Conservation (phyloP, 768 basidiomycete species). For the Lentinula aciculospora region DNA sequence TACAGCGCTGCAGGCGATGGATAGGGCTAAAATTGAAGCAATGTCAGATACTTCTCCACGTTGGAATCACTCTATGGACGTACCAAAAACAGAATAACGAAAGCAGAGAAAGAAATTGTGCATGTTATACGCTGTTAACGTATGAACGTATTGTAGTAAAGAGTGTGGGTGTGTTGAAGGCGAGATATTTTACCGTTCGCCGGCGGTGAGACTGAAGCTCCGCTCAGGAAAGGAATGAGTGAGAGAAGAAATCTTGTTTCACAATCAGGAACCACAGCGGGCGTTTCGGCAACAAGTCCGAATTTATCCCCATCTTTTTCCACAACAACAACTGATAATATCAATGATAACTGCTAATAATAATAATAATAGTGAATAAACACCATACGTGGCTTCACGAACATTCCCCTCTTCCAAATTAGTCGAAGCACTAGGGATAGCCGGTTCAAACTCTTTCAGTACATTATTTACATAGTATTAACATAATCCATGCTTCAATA, state of each 20-base stretch:
- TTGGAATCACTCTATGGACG: conserved; percentile 15
- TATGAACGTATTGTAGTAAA: conserved; percentile 16
- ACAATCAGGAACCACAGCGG: neutral
- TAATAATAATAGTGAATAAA: too few relatives aligned
- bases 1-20: conserved; percentile 61
- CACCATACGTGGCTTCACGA: too few relatives aligned
- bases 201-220: conserved; percentile 21
- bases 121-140: conserved; percentile 30
- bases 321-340: too few relatives aligned
- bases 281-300: neutral
- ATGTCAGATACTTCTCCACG: neutral
- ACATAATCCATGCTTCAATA: neutral
- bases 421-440: too few relatives aligned
- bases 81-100: conserved; percentile 62
- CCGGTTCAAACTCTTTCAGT: too few relatives aligned
- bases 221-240: conserved; percentile 6
- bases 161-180: conserved; percentile 23
- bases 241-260: neutral
- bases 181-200: neutral
- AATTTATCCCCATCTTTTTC: neutral
- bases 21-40: conserved; percentile 43
- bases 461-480: neutral
- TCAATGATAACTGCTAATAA: too few relatives aligned
- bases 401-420: too few relatives aligned
- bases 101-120: conserved; percentile 38